phyloP scores from a whole-genome alignment of 257 asterid species.

The Przewalskia tangutica region DNA sequence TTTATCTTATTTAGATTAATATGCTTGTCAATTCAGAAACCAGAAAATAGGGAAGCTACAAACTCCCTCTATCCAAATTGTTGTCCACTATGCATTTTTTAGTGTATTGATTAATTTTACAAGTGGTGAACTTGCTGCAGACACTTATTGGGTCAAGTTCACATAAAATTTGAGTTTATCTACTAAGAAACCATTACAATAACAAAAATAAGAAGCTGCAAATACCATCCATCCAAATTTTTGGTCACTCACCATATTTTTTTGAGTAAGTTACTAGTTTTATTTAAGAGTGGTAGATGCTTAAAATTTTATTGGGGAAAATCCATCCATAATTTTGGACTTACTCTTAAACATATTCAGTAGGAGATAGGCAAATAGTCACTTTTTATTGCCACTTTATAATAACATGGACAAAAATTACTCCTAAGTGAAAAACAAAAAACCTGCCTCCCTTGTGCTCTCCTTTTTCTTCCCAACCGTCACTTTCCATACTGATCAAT shows the following conservation, averaged over 20 bases:
- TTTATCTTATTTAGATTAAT: not conserved
- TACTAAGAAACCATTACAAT: not conserved
- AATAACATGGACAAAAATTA: too few species aligned
- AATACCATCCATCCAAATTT: not conserved
- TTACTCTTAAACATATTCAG: not conserved
- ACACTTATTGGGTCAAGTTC: not conserved
- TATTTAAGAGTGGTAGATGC: not conserved
- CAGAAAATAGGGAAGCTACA: not conserved
- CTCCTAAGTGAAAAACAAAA: too few species aligned
- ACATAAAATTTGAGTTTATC: not conserved
- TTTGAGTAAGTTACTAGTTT: too few species aligned
- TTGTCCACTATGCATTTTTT: not conserved
- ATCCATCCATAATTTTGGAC: not conserved
- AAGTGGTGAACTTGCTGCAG: not conserved
- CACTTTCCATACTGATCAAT: too few species aligned
- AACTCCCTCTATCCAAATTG: not conserved
- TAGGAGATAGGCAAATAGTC: not conserved
- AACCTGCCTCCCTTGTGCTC: too few species aligned
- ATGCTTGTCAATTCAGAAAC: not conserved
- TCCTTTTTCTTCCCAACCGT: too few species aligned
- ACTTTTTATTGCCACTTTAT: too few species aligned
- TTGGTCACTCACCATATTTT: not conserved
- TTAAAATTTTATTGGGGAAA: not conserved
- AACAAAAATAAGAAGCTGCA: not conserved
- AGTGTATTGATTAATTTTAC: not conserved